Conservation (phyloP, 805 yeast genomes). For the Jamesozyma gamospora region DNA sequence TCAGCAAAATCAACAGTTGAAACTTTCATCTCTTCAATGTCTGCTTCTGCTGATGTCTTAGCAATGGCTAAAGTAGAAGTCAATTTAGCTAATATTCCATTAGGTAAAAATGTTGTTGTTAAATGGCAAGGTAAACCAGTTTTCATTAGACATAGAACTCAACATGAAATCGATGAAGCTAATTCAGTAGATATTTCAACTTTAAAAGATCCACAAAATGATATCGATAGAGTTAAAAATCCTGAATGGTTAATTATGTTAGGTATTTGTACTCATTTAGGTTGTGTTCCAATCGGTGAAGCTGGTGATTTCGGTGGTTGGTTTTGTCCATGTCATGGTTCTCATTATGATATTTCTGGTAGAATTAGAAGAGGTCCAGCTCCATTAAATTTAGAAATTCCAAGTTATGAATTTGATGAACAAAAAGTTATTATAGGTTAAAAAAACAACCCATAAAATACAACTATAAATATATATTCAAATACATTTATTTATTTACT, state of each 20-base stretch:
- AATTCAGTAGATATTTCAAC: constrained; percentile 62
- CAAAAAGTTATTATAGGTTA: constrained; percentile 86
- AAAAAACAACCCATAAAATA: constrained; percentile 6
- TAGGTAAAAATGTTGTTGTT: constrained; percentile 94
- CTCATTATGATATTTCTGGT: constrained; percentile 99
- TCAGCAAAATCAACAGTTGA: constrained; percentile 96
- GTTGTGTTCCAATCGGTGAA: constrained; percentile 99
- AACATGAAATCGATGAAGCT: constrained; percentile 89
- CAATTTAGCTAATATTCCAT: constrained; percentile 84
- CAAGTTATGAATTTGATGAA: constrained; percentile 78
- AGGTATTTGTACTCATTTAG: constrained; percentile 99
- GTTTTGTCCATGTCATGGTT: constrained; percentile 99
- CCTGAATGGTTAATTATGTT: constrained; percentile 99
- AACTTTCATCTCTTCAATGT: constrained; percentile 82
- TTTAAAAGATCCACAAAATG: constrained; percentile 91
- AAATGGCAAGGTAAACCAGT: constrained; percentile 99
- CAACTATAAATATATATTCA: too few species aligned
- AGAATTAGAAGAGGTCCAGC: constrained; percentile 99
- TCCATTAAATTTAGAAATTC: constrained; percentile 96
- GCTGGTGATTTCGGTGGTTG: constrained; percentile 99
- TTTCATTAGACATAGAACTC: constrained; percentile 97
- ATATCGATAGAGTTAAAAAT: constrained; percentile 85
- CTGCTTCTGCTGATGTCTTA: constrained; percentile 97
- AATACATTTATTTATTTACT: neutral
- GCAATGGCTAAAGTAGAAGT: constrained; percentile 99